Percentiles rank a stretch among this genome's conserved stretches.
phyloP scores from a whole-genome alignment of 1,139 yeast genomes.

The Candida neerlandica region DNA sequence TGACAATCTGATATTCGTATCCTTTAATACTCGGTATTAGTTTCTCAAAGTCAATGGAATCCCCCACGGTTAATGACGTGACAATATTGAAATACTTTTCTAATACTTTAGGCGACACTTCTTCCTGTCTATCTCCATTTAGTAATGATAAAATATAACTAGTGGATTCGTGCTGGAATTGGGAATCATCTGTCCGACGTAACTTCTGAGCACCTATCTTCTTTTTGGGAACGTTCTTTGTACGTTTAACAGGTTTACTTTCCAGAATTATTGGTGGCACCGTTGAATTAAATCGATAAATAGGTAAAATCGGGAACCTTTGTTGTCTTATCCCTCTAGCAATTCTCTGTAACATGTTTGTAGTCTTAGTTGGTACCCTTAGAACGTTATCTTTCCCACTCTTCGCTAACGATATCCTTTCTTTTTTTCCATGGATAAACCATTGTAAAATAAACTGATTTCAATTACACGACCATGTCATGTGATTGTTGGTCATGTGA shows the following conservation, averaged over 20 bases:
- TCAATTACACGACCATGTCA: neutral
- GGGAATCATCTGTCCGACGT: slow-evolving; percentile 30
- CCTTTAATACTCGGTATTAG: slow-evolving; percentile 35
- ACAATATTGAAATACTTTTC: slow-evolving; percentile 34
- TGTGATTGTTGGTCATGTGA: neutral
- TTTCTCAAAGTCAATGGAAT: slow-evolving; percentile 57
- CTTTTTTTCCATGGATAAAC: neutral
- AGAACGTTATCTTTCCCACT: neutral
- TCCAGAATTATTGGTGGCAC: neutral
- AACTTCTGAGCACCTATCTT: slow-evolving; percentile 29
- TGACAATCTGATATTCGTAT: slow-evolving; percentile 42
- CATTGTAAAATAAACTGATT: neutral
- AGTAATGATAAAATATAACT: slow-evolving; percentile 30
- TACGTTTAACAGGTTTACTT: slow-evolving; percentile 5
- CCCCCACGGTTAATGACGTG: slow-evolving; percentile 72
- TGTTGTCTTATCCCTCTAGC: neutral
- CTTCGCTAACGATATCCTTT: neutral
- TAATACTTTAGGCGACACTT: slow-evolving; percentile 24
- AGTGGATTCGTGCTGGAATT: slow-evolving; percentile 23
- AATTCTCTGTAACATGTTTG: neutral
- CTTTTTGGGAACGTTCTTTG: slow-evolving; percentile 20
- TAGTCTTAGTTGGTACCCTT: neutral
- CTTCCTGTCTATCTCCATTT: slow-evolving; percentile 23
- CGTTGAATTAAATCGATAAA: neutral
- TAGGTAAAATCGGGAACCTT: neutral